Conservation (phyloP, 495 filamentous ascomycete species). For the Trichoderma parareesei region DNA sequence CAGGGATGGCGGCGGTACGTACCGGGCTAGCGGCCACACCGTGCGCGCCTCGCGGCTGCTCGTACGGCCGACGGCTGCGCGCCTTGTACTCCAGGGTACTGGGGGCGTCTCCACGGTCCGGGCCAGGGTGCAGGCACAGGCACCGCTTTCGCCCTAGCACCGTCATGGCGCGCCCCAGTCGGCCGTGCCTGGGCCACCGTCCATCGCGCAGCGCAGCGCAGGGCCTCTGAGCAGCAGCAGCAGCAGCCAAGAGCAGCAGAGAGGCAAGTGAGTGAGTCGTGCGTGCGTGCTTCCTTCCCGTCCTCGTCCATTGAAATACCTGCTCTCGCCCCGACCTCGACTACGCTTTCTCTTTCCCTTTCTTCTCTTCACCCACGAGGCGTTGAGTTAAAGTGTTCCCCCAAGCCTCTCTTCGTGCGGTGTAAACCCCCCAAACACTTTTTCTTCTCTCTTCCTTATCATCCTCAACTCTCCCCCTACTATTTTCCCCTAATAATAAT, state of each 20-base stretch:
- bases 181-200: not conserved
- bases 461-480: not conserved
- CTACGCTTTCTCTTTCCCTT: slow-evolving; percentile 4
- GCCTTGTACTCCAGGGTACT: not conserved
- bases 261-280: too few species aligned
- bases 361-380: slow-evolving; percentile 12
- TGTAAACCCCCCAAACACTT: slow-evolving; percentile 1
- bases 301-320: slow-evolving; percentile 8
- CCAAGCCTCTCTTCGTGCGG: slow-evolving; percentile 12
- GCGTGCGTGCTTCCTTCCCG: not conserved
- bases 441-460: slow-evolving; percentile 3
- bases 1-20: slow-evolving; percentile 1
- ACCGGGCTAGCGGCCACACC: slow-evolving; percentile 1
- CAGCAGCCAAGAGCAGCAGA: too few species aligned
- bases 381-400: slow-evolving; percentile 9
- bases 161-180: slow-evolving; percentile 4
- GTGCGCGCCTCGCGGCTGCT: not conserved
- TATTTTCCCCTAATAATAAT: slow-evolving; percentile 11
- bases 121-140: too few species aligned
- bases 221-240: too few species aligned
- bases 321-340: not conserved
- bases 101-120: too few species aligned
- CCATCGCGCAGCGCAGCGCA: not conserved
- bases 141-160: slow-evolving; percentile 8
- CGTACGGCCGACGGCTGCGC: slow-evolving; percentile 1